Evolutionary conservation across 2,329 filamentous ascomycete species (phyloP).

Genomic region (Pseudogymnoascus sp.): DNA sequence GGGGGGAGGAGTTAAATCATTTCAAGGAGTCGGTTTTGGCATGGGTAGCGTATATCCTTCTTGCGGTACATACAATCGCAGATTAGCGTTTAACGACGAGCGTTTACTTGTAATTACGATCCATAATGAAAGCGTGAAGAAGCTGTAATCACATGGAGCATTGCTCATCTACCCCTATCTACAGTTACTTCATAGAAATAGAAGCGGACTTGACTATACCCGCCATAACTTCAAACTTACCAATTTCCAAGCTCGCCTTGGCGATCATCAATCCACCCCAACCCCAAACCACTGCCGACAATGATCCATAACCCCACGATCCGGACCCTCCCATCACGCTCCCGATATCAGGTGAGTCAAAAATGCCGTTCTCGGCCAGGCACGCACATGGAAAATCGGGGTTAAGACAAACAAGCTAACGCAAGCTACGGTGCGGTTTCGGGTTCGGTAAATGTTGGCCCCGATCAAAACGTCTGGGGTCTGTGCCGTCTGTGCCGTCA

Average conservation of each 20-base stretch:
- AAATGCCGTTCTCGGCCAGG: not conserved
- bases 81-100: not conserved
- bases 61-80: not conserved
- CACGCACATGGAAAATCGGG: not conserved
- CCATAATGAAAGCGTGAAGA: not conserved
- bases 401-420: not conserved
- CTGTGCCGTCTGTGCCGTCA: constrained; percentile 2
- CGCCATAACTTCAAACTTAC: not conserved
- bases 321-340: not conserved
- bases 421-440: not conserved
- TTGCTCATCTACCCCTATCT: not conserved
- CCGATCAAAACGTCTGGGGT: not conserved
- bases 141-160: not conserved
- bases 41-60: constrained; percentile 5
- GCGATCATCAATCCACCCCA: not conserved
- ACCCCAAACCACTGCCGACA: not conserved
- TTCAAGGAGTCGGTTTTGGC: not conserved
- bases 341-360: not conserved
- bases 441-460: not conserved
- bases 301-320: not conserved
- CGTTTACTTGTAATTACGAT: not conserved
- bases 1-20: not conserved
- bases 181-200: not conserved
- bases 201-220: not conserved
- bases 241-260: not conserved